Percentiles rank a stretch among this genome's conserved stretches.
Evolutionary conservation across 2,329 filamentous ascomycete species (phyloP).

Genomic region (Graphilbum sp.): DNA sequence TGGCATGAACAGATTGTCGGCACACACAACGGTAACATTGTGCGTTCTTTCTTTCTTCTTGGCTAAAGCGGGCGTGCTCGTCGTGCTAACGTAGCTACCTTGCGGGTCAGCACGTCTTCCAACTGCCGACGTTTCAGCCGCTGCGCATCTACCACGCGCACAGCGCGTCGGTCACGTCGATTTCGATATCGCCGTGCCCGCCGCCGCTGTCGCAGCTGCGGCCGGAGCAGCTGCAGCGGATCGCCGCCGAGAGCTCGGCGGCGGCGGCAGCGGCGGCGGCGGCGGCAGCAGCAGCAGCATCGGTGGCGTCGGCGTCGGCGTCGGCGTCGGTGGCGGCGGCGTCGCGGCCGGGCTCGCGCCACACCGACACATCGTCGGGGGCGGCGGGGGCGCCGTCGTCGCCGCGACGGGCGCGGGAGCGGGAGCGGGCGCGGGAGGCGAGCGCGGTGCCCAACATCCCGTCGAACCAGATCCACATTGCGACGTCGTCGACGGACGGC

Average conservation of each 20-base stretch:
- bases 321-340: too few species aligned
- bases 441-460: constrained; percentile 52
- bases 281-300: too few species aligned
- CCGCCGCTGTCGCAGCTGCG: constrained; percentile 30
- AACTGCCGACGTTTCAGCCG: constrained; percentile 64
- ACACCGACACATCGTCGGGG: constrained; percentile 26
- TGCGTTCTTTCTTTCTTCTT: constrained; percentile 32
- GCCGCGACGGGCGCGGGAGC: too few species aligned
- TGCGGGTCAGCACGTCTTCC: constrained; percentile 80
- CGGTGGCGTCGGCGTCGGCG: too few species aligned
- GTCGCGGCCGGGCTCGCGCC: constrained; percentile 18
- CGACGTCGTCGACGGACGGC: constrained; percentile 86
- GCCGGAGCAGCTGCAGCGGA: constrained; percentile 21
- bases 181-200: constrained; percentile 81
- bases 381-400: too few species aligned
- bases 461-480: constrained; percentile 85
- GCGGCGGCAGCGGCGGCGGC: too few species aligned
- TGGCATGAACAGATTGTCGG: constrained; percentile 84
- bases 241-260: constrained; percentile 18
- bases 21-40: constrained; percentile 92
- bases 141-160: constrained; percentile 85
- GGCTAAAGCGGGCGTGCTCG: too few species aligned
- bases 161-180: constrained; percentile 72
- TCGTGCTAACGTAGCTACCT: too few species aligned
- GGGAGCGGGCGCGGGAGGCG: constrained; percentile 33